Evolutionary conservation across 208 protist species (phyloP).

Genomic region (Tritrichomonas foetus): DNA sequence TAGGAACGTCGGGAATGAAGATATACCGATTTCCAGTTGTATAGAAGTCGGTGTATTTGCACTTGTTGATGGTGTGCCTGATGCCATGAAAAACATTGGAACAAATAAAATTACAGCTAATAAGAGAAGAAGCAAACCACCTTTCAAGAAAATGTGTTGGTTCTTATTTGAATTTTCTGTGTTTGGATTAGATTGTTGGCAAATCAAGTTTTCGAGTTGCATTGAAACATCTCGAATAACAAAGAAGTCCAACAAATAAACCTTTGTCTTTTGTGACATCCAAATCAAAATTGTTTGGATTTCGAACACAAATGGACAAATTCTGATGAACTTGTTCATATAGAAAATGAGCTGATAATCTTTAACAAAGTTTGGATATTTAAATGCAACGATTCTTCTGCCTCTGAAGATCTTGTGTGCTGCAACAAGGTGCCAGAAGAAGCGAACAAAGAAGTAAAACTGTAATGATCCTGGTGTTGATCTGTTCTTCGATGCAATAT

Average conservation of each 20-base stretch:
- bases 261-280: neutral
- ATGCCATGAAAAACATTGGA: neutral
- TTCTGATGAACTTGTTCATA: neutral
- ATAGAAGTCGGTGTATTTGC: neutral
- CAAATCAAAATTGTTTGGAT: conserved; percentile 1
- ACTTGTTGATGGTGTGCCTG: too few relatives aligned
- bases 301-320: neutral
- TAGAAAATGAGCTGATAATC: neutral
- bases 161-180: neutral
- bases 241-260: neutral
- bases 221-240: neutral
- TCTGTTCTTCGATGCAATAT: neutral
- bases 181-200: neutral
- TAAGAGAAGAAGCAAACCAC: neutral
- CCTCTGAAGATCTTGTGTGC: neutral
- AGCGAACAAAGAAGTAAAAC: neutral
- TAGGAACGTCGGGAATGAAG: neutral
- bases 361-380: conserved; percentile 5
- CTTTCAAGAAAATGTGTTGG: neutral
- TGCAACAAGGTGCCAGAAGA: neutral
- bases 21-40: neutral
- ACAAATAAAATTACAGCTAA: neutral
- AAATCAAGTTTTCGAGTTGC: neutral
- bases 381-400: neutral
- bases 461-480: neutral